phyloP scores from a whole-genome alignment of 352 stramenopile genomes.

The Globisporangium uncinulatum region DNA sequence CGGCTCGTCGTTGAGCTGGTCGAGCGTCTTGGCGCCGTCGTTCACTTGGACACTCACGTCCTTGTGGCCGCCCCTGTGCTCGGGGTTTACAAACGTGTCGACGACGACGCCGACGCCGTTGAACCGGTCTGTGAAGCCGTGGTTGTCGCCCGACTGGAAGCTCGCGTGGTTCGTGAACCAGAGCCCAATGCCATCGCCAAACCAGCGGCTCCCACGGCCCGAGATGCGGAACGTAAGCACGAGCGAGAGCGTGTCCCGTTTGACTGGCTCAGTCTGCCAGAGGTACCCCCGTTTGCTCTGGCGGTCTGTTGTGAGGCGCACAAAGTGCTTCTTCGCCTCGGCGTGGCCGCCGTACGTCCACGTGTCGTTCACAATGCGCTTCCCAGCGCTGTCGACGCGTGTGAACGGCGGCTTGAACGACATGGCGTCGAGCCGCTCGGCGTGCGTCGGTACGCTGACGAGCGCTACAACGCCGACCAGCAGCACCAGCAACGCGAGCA shows the following conservation, averaged over 20 bases:
- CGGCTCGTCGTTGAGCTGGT: conserved; percentile 60
- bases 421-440: conserved; percentile 47
- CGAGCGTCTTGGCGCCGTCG: conserved; percentile 65
- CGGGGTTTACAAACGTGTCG: conserved; percentile 82
- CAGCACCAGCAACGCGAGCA: background rate
- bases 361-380: conserved; percentile 67
- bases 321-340: conserved; percentile 83
- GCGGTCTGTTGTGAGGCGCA: conserved; percentile 83
- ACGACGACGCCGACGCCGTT: conserved; percentile 73
- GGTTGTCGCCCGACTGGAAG: conserved; percentile 56
- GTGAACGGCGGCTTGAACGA: conserved; percentile 82
- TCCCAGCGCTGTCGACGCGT: conserved; percentile 47
- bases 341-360: conserved; percentile 69
- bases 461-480: background rate
- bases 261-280: conserved; percentile 58
- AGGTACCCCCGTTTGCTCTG: conserved; percentile 83
- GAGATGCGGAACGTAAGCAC: conserved; percentile 83
- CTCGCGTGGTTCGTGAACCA: conserved; percentile 68
- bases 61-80: conserved; percentile 81
- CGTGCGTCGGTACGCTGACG: background rate
- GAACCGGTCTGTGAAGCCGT: conserved; percentile 77
- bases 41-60: conserved; percentile 81
- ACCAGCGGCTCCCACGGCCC: conserved; percentile 76
- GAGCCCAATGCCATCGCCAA: conserved; percentile 78
- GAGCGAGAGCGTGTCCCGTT: conserved; percentile 46